Base-by-base conservation (phyloP, 106 monocot species). In the Platanthera guangdongensis region DNA sequence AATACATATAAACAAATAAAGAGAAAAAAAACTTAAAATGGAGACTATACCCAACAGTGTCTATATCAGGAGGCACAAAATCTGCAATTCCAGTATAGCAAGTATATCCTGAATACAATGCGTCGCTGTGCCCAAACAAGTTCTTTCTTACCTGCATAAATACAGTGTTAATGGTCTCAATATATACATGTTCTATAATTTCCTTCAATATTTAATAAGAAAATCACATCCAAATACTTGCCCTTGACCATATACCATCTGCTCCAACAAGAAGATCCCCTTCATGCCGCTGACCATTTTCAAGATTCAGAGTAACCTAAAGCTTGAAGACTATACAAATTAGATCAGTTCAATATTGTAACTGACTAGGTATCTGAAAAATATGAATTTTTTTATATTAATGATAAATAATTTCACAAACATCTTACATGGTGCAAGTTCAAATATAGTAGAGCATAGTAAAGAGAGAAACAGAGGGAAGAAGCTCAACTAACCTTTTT, bases 31-130 rank as follows among this genome's bases (percentile, higher is more conserved):
- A 9, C 6, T 11, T 4, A 77, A 51, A 52, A 60, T 55, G 45
- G 30, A 15, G 25, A 68, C 13, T 88, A 82, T 89, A 99, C 94
- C 94, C 99, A 64, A 99, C 91, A 76, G 84, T 90, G 32, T 99
- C 92, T 81, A 99, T 94, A 83, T 99, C 99, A 64, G 89, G 82
- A 62, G 99, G 99, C 57, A 99, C 94, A 88, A 88, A 99, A 87
- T 99, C 94, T 75, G 99, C 94, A 82, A 94, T 94, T 51, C 94
- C 99, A 78, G 94, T 94, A 82, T 99, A 99, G 80, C 99, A 99
- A 55, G 99, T 99, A 73, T 99, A 99, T 47, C 85, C 99, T 18
- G 99, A 84, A 83, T 99, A 99, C 57, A 88, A 84, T 47, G 90
- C 92, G 14, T 99, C 99, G 19, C 82, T 76, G 57, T 67, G 79